These are phyloP conservation scores for Taphrina populina DNA, from an alignment of 1,139 yeast genomes.

Conservation along the genomic window DNA sequence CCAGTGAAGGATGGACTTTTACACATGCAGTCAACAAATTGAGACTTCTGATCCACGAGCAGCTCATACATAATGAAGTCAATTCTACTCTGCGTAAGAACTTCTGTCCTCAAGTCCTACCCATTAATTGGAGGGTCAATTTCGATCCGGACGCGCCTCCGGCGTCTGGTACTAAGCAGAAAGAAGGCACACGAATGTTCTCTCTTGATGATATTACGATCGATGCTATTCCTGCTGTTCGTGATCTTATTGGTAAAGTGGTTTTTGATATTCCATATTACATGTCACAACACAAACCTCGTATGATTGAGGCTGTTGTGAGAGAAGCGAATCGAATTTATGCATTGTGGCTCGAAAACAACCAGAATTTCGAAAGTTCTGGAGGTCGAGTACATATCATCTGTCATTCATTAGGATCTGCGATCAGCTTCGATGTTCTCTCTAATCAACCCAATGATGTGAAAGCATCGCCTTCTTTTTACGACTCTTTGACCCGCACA, in stretches of 20 bases:
- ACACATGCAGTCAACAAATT: constrained; percentile 78
- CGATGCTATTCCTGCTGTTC: constrained; percentile 73
- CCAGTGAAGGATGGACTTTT: constrained; percentile 78
- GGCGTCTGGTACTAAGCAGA: constrained; percentile 3
- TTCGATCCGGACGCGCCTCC: constrained; percentile 43
- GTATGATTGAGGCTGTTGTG: constrained; percentile 65
- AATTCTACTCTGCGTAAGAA: constrained; percentile 40
- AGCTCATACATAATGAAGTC: constrained; percentile 42
- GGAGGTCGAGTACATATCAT: constrained; percentile 75
- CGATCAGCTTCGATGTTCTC: constrained; percentile 75
- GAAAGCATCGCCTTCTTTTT: constrained; percentile 33
- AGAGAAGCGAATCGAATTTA: constrained; percentile 70
- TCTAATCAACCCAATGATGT: constrained; percentile 54
- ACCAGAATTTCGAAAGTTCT: constrained; percentile 58
- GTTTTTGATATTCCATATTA: constrained; percentile 82
- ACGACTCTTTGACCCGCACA: constrained; percentile 34
- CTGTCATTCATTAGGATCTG: constrained; percentile 91
- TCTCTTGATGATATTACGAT: constrained; percentile 70
- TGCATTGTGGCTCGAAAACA: constrained; percentile 55
- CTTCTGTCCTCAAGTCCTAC: constrained; percentile 45
- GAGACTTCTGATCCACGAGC: constrained; percentile 49
- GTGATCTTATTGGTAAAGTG: constrained; percentile 81
- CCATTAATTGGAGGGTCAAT: constrained; percentile 49
- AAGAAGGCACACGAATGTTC: constrained; percentile 50
- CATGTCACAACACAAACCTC: constrained; percentile 67